A percentile compares a stretch with the other conserved stretches of the same genome.
Evolutionary conservation across 495 filamentous ascomycete species (phyloP).

Genomic region (Amniculicola lignicola): DNA sequence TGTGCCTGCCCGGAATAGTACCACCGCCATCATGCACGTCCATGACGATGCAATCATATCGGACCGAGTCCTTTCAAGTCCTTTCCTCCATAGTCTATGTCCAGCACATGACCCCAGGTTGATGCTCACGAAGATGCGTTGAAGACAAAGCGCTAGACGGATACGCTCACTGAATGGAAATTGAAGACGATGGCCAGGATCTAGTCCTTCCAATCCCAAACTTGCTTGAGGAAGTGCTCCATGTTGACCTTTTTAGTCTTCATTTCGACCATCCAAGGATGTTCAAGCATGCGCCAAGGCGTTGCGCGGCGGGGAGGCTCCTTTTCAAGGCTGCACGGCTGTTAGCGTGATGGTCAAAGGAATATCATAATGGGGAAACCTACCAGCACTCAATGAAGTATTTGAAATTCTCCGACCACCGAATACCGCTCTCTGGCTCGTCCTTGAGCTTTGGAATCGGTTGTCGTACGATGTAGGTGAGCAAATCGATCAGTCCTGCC

Average conservation of each 20-base stretch:
- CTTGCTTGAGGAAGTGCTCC: conserved; percentile 82
- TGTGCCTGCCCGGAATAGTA: too few species aligned
- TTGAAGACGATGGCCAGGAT: neutral
- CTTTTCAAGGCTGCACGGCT: conserved; percentile 76
- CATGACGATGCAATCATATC: conserved; percentile 5
- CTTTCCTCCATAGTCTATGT: conserved; percentile 32
- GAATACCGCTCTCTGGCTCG: conserved; percentile 73
- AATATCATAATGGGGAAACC: conserved; percentile 42
- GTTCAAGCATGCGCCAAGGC: conserved; percentile 98
- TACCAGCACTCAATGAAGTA: conserved; percentile 99
- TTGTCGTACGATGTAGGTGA: conserved; percentile 96
- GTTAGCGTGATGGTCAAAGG: conserved; percentile 25
- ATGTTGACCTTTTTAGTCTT: conserved; percentile 94
- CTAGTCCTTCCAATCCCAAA: conserved; percentile 85
- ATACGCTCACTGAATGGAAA: neutral
- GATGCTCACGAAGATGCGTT: conserved; percentile 17
- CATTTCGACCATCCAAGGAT: conserved; percentile 98
- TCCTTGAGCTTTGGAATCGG: conserved; percentile 95
- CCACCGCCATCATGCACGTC: too few species aligned
- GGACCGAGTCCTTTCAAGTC: too few species aligned
- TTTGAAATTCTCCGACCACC: conserved; percentile 95
- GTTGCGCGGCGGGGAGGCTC: conserved; percentile 80
- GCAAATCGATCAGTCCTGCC: conserved; percentile 86
- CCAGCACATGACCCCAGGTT: conserved; percentile 32
- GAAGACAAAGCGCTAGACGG: conserved; percentile 18